Percentiles rank a stretch among this genome's conserved stretches.
phyloP scores from a whole-genome alignment of 2,329 filamentous ascomycete genomes.

The Arthrobotrys conoides region DNA sequence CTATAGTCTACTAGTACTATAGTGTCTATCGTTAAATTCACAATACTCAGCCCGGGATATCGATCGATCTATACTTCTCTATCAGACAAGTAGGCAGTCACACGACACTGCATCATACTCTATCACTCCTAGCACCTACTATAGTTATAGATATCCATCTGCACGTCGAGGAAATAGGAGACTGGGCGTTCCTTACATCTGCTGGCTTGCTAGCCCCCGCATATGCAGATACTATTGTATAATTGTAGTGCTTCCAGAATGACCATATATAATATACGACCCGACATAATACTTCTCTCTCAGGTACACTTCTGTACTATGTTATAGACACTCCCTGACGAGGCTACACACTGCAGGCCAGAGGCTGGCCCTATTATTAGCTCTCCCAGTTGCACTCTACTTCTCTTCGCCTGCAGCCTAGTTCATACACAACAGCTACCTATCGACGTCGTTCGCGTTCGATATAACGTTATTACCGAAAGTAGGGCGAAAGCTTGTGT shows the following conservation, averaged over 20 bases:
- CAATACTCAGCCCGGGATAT: too few species aligned
- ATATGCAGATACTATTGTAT: too few species aligned
- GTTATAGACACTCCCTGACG: too few species aligned
- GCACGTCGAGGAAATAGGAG: neutral
- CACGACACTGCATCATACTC: neutral
- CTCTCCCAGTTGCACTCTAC: neutral
- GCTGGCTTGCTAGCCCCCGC: neutral
- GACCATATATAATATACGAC: too few species aligned
- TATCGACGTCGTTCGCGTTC: neutral
- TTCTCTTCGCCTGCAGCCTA: neutral
- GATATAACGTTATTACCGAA: slow-evolving; percentile 16
- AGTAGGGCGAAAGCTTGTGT: slow-evolving; percentile 15
- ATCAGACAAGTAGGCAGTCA: too few species aligned
- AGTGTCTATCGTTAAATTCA: too few species aligned
- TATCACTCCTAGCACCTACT: neutral
- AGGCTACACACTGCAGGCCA: too few species aligned
- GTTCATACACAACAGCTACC: too few species aligned
- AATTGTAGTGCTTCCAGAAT: too few species aligned
- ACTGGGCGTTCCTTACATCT: neutral
- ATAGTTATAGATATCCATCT: neutral
- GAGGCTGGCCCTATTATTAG: slow-evolving; percentile 8
- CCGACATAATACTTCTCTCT: neutral
- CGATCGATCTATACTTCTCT: neutral
- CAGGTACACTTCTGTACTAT: too few species aligned
- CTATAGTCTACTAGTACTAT: too few species aligned